phyloP scores from a whole-genome alignment of 495 filamentous ascomycete species.

The Penicillium paxilli region DNA sequence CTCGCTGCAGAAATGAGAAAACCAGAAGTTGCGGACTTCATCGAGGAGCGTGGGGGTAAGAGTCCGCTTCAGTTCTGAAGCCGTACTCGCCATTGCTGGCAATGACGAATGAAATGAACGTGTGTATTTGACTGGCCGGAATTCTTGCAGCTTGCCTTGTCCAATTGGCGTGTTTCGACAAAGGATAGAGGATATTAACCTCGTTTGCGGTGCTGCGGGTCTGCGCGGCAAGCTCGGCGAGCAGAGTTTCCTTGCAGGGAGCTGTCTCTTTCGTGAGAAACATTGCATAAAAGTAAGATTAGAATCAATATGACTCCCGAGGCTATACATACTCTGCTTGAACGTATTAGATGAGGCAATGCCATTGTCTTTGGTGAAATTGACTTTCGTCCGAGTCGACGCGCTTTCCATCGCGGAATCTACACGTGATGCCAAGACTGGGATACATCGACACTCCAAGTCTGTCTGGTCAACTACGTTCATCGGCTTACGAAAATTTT shows the following conservation, averaged over 20 bases:
- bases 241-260: neutral
- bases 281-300: too few species aligned
- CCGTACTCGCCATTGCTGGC: neutral
- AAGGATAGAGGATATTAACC: neutral
- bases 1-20: constrained; percentile 17
- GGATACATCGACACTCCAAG: too few species aligned
- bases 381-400: neutral
- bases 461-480: too few species aligned
- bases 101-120: constrained; percentile 7
- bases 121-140: too few species aligned
- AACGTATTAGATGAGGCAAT: constrained; percentile 1
- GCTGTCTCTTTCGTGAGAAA: neutral
- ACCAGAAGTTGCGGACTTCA: constrained; percentile 25
- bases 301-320: neutral
- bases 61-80: constrained; percentile 14
- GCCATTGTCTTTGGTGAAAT: neutral
- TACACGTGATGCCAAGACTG: constrained; percentile 2
- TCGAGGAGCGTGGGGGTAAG: constrained; percentile 23
- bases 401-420: neutral
- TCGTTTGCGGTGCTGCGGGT: neutral
- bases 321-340: neutral
- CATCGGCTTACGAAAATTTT: too few species aligned
- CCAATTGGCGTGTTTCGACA: neutral
- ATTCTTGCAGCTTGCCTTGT: neutral
- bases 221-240: neutral